Evolutionary conservation across 2,329 filamentous ascomycete genomes (phyloP).

Genomic region (Sporothrix inflata): DNA sequence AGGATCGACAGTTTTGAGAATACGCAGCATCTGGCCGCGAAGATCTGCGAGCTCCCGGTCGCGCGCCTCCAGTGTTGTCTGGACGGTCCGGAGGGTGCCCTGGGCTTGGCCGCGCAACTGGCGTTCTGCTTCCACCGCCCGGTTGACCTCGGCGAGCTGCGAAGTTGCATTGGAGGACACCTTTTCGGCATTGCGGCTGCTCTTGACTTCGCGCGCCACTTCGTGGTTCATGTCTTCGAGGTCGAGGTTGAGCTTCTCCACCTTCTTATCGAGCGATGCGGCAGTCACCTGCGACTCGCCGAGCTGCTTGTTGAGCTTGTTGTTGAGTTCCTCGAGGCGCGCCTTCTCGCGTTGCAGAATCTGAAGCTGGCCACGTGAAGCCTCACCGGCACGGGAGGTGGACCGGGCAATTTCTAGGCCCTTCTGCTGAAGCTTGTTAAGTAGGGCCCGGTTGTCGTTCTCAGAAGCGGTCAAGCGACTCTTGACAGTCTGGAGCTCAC

Average conservation of each 20-base stretch:
- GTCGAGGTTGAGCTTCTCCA: constrained; percentile 86
- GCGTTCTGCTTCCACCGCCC: constrained; percentile 86
- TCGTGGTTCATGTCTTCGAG: constrained; percentile 94
- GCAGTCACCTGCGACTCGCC: constrained; percentile 83
- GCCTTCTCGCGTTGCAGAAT: constrained; percentile 81
- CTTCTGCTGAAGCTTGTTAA: constrained; percentile 97
- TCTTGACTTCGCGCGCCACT: constrained; percentile 85
- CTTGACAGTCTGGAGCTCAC: constrained; percentile 88
- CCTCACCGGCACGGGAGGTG: constrained; percentile 81
- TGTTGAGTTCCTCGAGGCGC: constrained; percentile 80
- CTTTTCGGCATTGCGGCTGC: constrained; percentile 87
- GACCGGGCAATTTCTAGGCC: constrained; percentile 93
- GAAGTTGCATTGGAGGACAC: constrained; percentile 76
- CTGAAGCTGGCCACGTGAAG: constrained; percentile 74
- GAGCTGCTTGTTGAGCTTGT: constrained; percentile 78
- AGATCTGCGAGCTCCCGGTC: constrained; percentile 81
- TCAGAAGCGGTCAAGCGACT: constrained; percentile 88
- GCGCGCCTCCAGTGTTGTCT: constrained; percentile 75
- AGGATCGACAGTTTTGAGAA: constrained; percentile 87
- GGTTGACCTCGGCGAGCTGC: constrained; percentile 86
- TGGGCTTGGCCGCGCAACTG: constrained; percentile 86
- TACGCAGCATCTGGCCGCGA: constrained; percentile 74
- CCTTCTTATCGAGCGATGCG: constrained; percentile 86
- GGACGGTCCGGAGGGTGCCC: constrained; percentile 78
- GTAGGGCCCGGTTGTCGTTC: constrained; percentile 91